A percentile compares a stretch with the other conserved stretches of the same genome.
Evolutionary conservation across 2,329 filamentous ascomycete species (phyloP).

Genomic region (Paracorniculantispora psalliotae): DNA sequence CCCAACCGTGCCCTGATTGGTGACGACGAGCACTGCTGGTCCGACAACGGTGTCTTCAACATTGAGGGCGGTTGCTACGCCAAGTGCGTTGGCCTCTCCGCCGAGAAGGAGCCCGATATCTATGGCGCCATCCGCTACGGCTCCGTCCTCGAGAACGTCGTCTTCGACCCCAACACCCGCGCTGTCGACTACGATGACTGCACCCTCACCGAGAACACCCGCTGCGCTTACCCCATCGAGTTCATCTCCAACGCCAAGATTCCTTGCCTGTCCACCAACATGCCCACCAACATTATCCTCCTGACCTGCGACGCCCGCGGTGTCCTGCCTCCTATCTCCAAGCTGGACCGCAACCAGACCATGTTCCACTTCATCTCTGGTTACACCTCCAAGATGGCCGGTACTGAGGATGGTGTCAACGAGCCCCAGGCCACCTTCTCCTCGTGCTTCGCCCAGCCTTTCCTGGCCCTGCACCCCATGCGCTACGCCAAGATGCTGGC

Average conservation of each 20-base stretch:
- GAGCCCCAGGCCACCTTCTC: constrained; percentile 99
- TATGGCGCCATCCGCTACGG: constrained; percentile 94
- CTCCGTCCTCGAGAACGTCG: constrained; percentile 96
- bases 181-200: constrained; percentile 92
- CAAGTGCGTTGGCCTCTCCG: constrained; percentile 95
- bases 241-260: constrained; percentile 99
- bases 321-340: constrained; percentile 95
- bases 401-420: constrained; percentile 93
- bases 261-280: constrained; percentile 79
- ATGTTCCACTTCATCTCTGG: constrained; percentile 99
- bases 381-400: constrained; percentile 99
- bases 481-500: constrained; percentile 97
- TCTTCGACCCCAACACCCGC: constrained; percentile 87
- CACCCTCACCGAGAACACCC: constrained; percentile 96
- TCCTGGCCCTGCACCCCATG: constrained; percentile 98
- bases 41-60: constrained; percentile 95
- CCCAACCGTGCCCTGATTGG: constrained; percentile 94
- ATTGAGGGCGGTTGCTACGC: constrained; percentile 99
- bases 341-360: constrained; percentile 88
- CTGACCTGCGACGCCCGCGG: constrained; percentile 97
- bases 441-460: constrained; percentile 97
- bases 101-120: constrained; percentile 99
- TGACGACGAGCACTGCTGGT: constrained; percentile 99
- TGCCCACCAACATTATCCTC: constrained; percentile 96
- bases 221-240: constrained; percentile 97